These are phyloP conservation scores for Ensete ventricosum DNA, from an alignment of 176 grass and related monocot species.

Conservation along the genomic window DNA sequence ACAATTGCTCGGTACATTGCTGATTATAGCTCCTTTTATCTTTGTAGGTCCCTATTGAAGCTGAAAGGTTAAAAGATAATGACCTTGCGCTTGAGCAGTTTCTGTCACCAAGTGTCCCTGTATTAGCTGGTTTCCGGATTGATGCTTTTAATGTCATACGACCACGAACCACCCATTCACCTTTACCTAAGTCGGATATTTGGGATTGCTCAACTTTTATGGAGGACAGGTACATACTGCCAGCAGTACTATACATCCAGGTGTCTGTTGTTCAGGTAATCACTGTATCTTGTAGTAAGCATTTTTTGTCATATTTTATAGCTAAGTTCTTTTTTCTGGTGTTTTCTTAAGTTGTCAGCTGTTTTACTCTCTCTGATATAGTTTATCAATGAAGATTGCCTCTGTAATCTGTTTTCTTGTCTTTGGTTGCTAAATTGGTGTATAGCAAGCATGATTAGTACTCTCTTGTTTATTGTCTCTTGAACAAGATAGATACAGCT, in stretches of 20 bases:
- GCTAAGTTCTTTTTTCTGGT: background rate
- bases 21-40: conserved; percentile 24
- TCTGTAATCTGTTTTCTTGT: background rate
- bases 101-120: conserved; percentile 64
- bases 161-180: conserved; percentile 74
- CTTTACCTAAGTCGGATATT: conserved; percentile 37
- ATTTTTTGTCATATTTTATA: background rate
- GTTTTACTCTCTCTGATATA: background rate
- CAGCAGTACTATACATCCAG: conserved; percentile 75
- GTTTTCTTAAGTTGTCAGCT: background rate
- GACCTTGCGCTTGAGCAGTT: conserved; percentile 87
- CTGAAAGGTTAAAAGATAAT: conserved; percentile 69
- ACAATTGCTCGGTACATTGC: background rate
- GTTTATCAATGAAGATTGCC: background rate
- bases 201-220: conserved; percentile 38
- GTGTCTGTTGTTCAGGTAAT: conserved; percentile 81
- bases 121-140: conserved; percentile 86
- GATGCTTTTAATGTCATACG: conserved; percentile 80
- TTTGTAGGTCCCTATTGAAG: conserved; percentile 69
- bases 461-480: background rate
- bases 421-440: background rate
- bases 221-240: conserved; percentile 64
- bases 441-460: background rate
- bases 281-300: background rate
- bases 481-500: background rate